phyloP scores from a whole-genome alignment of 352 stramenopile species.

The Globisporangium nunn region DNA sequence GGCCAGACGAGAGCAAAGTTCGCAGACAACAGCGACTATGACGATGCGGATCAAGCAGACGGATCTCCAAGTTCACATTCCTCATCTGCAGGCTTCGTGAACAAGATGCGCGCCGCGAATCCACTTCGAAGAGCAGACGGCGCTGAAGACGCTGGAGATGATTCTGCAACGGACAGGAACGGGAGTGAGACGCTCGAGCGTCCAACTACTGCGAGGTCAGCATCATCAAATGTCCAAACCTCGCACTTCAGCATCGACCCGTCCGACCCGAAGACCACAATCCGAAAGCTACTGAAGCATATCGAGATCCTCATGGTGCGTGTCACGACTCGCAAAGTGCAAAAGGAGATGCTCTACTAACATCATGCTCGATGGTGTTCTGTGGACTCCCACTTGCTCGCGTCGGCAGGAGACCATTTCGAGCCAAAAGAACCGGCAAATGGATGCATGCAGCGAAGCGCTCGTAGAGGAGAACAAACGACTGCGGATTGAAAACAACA shows the following conservation, averaged over 20 bases:
- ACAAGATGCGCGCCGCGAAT: slow-evolving; percentile 54
- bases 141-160: not conserved
- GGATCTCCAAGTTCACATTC: not conserved
- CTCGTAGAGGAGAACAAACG: slow-evolving; percentile 59
- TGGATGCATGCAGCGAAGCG: slow-evolving; percentile 37
- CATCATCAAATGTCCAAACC: slow-evolving; percentile 21
- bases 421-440: slow-evolving; percentile 43
- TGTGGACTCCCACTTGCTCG: not conserved
- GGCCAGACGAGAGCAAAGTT: slow-evolving; percentile 7
- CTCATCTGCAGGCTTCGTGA: slow-evolving; percentile 29
- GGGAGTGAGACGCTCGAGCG: not conserved
- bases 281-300: slow-evolving; percentile 77
- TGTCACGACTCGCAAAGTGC: not conserved
- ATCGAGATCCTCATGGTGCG: slow-evolving; percentile 72
- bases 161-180: not conserved
- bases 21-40: slow-evolving; percentile 5
- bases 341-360: no score
- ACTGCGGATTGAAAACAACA: slow-evolving; percentile 79
- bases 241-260: slow-evolving; percentile 65
- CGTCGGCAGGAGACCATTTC: slow-evolving; percentile 37
- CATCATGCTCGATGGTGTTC: not conserved
- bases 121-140: slow-evolving; percentile 11
- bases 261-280: slow-evolving; percentile 75
- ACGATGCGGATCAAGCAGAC: not conserved
- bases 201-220: slow-evolving; percentile 13